Evolutionary conservation across 805 yeast genomes (phyloP), one percentile per base, ranked within the genome.

Genomic region (Ogataea wickerhamii): DNA sequence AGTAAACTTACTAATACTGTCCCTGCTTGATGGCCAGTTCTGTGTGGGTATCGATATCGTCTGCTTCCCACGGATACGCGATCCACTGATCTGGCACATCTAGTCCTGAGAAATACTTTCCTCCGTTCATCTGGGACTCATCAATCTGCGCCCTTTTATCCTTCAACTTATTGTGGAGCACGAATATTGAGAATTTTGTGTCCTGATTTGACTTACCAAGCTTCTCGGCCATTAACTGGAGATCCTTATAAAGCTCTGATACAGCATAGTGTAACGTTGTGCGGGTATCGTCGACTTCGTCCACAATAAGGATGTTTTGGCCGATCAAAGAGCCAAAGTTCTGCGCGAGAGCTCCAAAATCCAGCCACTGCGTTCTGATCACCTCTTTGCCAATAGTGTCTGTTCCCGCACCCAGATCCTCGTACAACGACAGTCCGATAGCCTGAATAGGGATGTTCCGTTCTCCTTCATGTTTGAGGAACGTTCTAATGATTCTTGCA

Each of bases 211-310:
- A 55, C 49, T 83, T 76, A 27, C 82, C 81, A 39, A 79, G 65
- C 52, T 70, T 68, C 43, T 63, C 66, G 46, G 86, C 86, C 51
- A 80, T 79, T 37, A 68, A 73, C 34, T 65, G 63, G 31, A 85
- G 80, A 47, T 77, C 83, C 58, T 80, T 78, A 58, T 79, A 73
- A 46, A 87, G 68, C 62, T 87, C 95, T 8, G 78, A 68, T 27
- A 86, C 74, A 2, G 95, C 95, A 55, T 86, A 87, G 58, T 84
- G 91, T 40, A 87, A 67, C 2, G 95, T 87, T 37, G 95, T 87
- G 71, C 95, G 82, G 18, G 95, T 85, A 59, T 87, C 95, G 61
- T 87, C 95, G 32, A 87, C 95, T 66, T 87, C 95, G 61, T 87
- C 95, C 24, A 87, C 93, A 52, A 87, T 84, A 48, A 87, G 65